phyloP scores from a whole-genome alignment of 1,284 basidiomycete species.

The Ustilago cynodontis region DNA sequence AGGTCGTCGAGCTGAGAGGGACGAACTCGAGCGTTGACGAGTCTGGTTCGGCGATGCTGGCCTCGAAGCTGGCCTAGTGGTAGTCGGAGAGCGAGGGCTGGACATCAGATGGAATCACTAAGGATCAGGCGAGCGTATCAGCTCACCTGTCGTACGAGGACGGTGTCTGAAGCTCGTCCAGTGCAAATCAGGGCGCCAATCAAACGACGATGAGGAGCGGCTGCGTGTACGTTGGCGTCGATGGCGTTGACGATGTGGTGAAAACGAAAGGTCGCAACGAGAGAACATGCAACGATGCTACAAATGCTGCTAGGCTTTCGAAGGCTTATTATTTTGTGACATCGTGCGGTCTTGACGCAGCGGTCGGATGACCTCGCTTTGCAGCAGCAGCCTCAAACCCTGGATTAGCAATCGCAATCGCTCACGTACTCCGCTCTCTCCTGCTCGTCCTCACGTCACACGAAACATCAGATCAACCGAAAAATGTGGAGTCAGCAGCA shows the following conservation, averaged over 20 bases:
- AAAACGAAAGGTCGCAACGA: too few relatives aligned
- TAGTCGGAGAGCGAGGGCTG: constrained; percentile 10
- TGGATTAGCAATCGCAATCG: too few relatives aligned
- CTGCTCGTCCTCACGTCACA: not conserved
- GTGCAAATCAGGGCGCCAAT: too few relatives aligned
- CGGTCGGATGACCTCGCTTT: constrained; percentile 29
- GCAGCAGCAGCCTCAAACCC: constrained; percentile 14
- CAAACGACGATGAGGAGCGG: not conserved
- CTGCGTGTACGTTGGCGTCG: too few relatives aligned
- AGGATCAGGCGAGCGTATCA: not conserved
- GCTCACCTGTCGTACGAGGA: not conserved
- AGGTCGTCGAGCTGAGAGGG: constrained; percentile 7
- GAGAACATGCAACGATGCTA: too few relatives aligned
- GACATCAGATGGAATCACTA: constrained; percentile 14
- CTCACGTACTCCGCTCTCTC: not conserved
- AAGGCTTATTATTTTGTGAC: too few relatives aligned
- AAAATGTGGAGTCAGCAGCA: constrained; percentile 14
- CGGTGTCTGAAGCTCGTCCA: not conserved
- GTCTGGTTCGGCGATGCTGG: constrained; percentile 12
- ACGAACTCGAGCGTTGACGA: constrained; percentile 7
- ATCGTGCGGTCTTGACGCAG: too few relatives aligned
- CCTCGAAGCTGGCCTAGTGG: constrained; percentile 16
- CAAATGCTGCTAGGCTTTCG: too few relatives aligned
- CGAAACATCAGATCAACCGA: not conserved
- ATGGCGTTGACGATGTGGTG: too few relatives aligned